Base-by-base conservation (phyloP, 768 basidiomycete genomes). In the Tremella yokohamensis region DNA sequence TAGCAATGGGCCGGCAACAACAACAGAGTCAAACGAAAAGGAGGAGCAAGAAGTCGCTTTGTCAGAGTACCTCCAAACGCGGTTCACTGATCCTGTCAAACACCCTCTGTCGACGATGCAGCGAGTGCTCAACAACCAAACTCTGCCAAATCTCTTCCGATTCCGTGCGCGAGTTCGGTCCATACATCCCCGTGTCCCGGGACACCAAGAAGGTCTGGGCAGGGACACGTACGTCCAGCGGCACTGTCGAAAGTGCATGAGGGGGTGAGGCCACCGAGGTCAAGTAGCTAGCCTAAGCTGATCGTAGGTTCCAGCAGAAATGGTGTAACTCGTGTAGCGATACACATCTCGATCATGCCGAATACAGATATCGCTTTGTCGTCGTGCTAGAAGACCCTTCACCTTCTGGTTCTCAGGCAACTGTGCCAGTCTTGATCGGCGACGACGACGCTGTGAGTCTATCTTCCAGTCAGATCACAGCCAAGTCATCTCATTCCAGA, bases 241-340 rank as follows among this genome's bases (percentile, higher is more conserved):
- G 25, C 61, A 60, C 37, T 70, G 69, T 37, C 51, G 11, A 8
- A 40, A 65, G 16, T 70, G 69, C 47, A 48, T 42, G 13, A 45
- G 52, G 22, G 22, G 48, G 58, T 71, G 42, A 55, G 61, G n/a
- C n/a, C n/a, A n/a, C n/a, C n/a, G n/a, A 18, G 8, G 18, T 56
- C 34, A 39, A 3, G 47, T 38, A 12, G 22, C 8, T 18, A 18
- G 15, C 19, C n/a, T n/a, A n/a, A n/a, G 29, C 29, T 34, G 29
- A 34, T 4, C 6, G 29, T 52, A 61, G 63, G n/a, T 62, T 62
- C 39, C 18, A 48, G 15, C 39, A 15, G 45, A n/a, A 53, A 9
- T 65, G 42, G 37, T 69, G 70, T 42, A 15, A 47, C 42, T 63
- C 60, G 19, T 72, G 70, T 52, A 64, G 68, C 45, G 70, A 72